Percentiles rank a stretch among this genome's conserved stretches.
Conservation (phyloP, 140 eudicot species). For the Senecio squalidus region DNA sequence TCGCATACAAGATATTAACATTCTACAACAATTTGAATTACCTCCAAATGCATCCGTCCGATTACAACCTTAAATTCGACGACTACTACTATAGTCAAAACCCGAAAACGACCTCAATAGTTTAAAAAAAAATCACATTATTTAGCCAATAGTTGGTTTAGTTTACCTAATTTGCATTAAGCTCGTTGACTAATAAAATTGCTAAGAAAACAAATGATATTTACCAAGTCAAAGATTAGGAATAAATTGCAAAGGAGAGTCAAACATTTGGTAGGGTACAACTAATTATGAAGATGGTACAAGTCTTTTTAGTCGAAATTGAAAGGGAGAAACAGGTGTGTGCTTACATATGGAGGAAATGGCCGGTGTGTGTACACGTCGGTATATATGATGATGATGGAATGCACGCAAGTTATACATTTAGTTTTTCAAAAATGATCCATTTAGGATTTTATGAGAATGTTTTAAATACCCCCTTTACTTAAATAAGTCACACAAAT, state of each 20-base stretch:
- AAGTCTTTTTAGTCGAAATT: conserved; percentile 12
- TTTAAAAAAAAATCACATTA: not conserved
- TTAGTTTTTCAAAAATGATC: not conserved
- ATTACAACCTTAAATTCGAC: not conserved
- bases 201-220: not conserved
- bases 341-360: conserved; percentile 3
- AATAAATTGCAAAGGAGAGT: not conserved
- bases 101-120: not conserved
- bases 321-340: not conserved
- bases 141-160: not conserved
- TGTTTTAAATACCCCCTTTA: not conserved
- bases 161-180: conserved; percentile 14
- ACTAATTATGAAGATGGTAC: conserved; percentile 6
- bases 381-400: conserved; percentile 24
- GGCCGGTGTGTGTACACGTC: conserved; percentile 21
- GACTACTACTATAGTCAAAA: not conserved
- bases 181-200: conserved; percentile 13
- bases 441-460: not conserved
- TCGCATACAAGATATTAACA: too few species aligned
- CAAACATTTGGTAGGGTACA: conserved; percentile 19
- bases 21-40: too few species aligned
- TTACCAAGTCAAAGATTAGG: conserved; percentile 22
- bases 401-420: conserved; percentile 5
- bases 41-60: not conserved
- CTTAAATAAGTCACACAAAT: not conserved